A percentile compares a stretch with the other conserved stretches of the same genome.
Evolutionary conservation across 108 stramenopile genomes (phyloP).

Genomic region (Epithemia pelagica): DNA sequence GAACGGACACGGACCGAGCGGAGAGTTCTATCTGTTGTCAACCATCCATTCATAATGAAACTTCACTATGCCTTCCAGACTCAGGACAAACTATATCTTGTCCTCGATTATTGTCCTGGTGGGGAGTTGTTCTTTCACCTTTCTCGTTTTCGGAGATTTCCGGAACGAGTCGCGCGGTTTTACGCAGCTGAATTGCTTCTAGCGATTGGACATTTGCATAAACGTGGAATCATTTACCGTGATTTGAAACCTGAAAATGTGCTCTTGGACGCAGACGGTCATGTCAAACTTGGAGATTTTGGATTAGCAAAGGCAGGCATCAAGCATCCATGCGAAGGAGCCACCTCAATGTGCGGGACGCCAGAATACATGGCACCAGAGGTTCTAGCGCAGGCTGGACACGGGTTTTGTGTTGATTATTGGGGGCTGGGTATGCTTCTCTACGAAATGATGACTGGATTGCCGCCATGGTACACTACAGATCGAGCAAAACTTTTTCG

Average conservation of each 20-base stretch:
- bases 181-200: slow-evolving; percentile 88
- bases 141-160: slow-evolving; percentile 86
- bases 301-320: slow-evolving; percentile 84
- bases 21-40: slow-evolving; percentile 80
- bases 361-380: slow-evolving; percentile 99
- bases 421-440: slow-evolving; percentile 95
- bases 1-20: slow-evolving; percentile 97
- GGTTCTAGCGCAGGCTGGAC: slow-evolving; percentile 69
- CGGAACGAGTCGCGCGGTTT: slow-evolving; percentile 88
- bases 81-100: slow-evolving; percentile 85
- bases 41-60: slow-evolving; percentile 89
- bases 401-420: slow-evolving; percentile 89
- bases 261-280: slow-evolving; percentile 82
- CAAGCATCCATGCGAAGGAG: slow-evolving; percentile 78
- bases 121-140: slow-evolving; percentile 97
- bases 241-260: slow-evolving; percentile 92
- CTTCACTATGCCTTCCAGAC: slow-evolving; percentile 88
- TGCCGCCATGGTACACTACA: slow-evolving; percentile 97
- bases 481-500: slow-evolving; percentile 94
- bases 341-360: slow-evolving; percentile 94
- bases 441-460: slow-evolving; percentile 97
- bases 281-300: slow-evolving; percentile 90
- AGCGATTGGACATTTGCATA: slow-evolving; percentile 86
- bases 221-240: slow-evolving; percentile 80
- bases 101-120: slow-evolving; percentile 96